Percentiles rank a stretch among this genome's conserved stretches.
Conservation (phyloP, 1,284 basidiomycete genomes). For the Apiotrichum porosum region DNA sequence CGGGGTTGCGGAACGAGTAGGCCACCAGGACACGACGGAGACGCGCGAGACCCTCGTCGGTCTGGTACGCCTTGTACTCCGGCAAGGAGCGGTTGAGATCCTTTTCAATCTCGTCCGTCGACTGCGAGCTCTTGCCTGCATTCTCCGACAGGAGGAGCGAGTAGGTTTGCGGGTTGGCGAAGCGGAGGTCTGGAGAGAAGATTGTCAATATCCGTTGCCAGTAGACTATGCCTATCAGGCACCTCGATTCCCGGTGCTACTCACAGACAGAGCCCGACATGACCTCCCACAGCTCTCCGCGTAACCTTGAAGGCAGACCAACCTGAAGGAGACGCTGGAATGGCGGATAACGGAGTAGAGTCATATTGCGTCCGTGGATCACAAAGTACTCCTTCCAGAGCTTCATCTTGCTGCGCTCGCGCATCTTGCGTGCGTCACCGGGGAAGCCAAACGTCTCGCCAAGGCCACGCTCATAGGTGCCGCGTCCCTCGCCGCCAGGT, state of each 20-base stretch:
- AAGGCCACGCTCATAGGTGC: slow-evolving; percentile 71
- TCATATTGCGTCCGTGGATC: slow-evolving; percentile 49
- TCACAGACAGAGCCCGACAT: slow-evolving; percentile 81
- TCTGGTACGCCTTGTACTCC: slow-evolving; percentile 91
- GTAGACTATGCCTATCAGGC: too few species aligned
- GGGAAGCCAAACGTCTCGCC: slow-evolving; percentile 87
- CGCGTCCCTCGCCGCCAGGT: slow-evolving; percentile 50
- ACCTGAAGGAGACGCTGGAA: slow-evolving; percentile 96
- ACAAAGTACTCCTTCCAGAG: slow-evolving; percentile 88
- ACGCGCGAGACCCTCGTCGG: slow-evolving; percentile 74
- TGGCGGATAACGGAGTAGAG: slow-evolving; percentile 87
- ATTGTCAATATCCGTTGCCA: too few species aligned
- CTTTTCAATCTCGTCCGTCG: slow-evolving; percentile 99
- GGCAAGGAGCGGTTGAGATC: slow-evolving; percentile 92
- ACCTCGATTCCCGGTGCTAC: too few species aligned
- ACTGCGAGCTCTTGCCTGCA: slow-evolving; percentile 72
- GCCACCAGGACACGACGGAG: slow-evolving; percentile 89
- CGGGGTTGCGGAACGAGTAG: slow-evolving; percentile 95
- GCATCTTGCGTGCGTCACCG: slow-evolving; percentile 87
- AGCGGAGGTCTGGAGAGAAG: slow-evolving; percentile 61
- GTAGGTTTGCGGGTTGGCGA: slow-evolving; percentile 80
- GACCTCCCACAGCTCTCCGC: slow-evolving; percentile 98
- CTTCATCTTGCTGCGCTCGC: slow-evolving; percentile 96
- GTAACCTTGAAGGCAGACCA: slow-evolving; percentile 86
- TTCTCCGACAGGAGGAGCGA: slow-evolving; percentile 73